phyloP scores from a whole-genome alignment of 2,329 filamentous ascomycete genomes.

The Sclerotiophoma versabilis region DNA sequence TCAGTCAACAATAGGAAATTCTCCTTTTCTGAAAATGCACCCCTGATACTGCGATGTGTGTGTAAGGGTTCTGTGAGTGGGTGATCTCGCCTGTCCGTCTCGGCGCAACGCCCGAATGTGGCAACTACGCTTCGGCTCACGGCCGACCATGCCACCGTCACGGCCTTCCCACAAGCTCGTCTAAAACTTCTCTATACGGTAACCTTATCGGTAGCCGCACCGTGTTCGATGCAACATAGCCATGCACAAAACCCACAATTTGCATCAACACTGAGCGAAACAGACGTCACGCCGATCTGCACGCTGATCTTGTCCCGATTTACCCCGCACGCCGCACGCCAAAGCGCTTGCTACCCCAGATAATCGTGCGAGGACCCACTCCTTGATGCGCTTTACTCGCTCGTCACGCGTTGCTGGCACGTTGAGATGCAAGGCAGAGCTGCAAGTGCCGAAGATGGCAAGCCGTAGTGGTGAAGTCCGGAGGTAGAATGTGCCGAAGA shows the following conservation, averaged over 20 bases:
- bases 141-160: background rate
- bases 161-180: background rate
- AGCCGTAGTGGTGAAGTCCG: constrained; percentile 18
- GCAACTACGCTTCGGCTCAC: background rate
- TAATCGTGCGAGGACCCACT: constrained; percentile 5
- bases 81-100: no score
- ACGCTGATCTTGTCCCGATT: constrained; percentile 15
- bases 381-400: constrained; percentile 2
- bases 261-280: constrained; percentile 3
- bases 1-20: no score
- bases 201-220: background rate
- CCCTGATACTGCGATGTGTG: no score
- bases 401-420: background rate
- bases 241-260: constrained; percentile 3
- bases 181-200: background rate
- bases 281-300: constrained; percentile 17
- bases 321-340: constrained; percentile 28
- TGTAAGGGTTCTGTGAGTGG: no score
- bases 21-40: no score
- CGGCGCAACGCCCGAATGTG: background rate
- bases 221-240: background rate
- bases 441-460: constrained; percentile 16
- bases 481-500: constrained; percentile 21
- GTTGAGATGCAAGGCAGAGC: constrained; percentile 11
- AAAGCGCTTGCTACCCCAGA: constrained; percentile 24